phyloP scores from a whole-genome alignment of 768 basidiomycete species.

The Chalciporus pseudorubinellus region DNA sequence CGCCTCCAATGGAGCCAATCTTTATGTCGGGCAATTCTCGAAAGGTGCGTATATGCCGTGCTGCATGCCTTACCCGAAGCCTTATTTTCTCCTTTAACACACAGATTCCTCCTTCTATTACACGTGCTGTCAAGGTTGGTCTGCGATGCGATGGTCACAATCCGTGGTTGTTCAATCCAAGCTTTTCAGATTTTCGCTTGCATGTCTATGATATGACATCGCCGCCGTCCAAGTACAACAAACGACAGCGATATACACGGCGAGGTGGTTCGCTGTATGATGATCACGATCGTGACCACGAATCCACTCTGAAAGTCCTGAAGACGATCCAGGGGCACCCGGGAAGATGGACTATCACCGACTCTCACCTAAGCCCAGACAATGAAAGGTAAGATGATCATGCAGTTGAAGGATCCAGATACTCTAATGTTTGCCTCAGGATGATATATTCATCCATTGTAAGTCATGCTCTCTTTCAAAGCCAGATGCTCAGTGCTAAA shows the following conservation, averaged over 20 bases:
- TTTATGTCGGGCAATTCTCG: conserved; percentile 86
- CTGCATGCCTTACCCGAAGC: not conserved
- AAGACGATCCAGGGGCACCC: conserved; percentile 73
- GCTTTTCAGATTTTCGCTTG: conserved; percentile 71
- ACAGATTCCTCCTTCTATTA: conserved; percentile 90
- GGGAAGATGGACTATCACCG: conserved; percentile 93
- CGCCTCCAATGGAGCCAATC: conserved; percentile 65
- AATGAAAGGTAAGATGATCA: conserved; percentile 82
- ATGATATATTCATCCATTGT: conserved; percentile 94
- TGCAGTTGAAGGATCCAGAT: conserved; percentile 33
- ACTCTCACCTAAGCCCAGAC: conserved; percentile 85
- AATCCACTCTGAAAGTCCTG: conserved; percentile 46
- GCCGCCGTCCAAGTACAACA: conserved; percentile 33
- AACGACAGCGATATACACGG: conserved; percentile 12
- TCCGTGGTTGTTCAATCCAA: not conserved
- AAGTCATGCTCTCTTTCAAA: not conserved
- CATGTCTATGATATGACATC: conserved; percentile 83
- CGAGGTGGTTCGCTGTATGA: conserved; percentile 20
- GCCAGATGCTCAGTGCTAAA: not conserved
- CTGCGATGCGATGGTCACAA: not conserved
- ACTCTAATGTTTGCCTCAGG: conserved; percentile 38
- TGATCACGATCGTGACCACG: conserved; percentile 40
- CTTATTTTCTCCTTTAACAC: conserved; percentile 5
- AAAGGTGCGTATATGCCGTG: conserved; percentile 42
- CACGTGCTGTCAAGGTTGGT: conserved; percentile 78